Evolutionary conservation across 805 yeast species (phyloP), one percentile per base, ranked within the genome.

Genomic region (Candida boidinii): DNA sequence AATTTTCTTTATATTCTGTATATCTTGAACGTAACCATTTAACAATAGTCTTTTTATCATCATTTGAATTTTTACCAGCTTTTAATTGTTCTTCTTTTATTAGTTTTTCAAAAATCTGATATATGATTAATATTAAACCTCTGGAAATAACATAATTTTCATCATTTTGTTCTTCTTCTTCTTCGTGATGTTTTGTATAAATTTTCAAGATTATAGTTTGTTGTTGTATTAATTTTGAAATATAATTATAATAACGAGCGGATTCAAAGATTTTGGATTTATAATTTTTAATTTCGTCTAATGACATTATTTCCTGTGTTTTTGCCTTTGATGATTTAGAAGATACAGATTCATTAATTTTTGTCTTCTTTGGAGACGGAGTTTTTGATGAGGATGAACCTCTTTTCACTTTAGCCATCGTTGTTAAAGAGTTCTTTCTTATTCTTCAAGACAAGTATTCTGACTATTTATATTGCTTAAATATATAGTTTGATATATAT

Each of bases 11-110:
- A 57, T 62, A 82, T 16, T 59, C 54, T 24, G 67, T 67, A 56
- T 82, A 82, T 35, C 70, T 66, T 30, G 70, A 66, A 35, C 63
- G 62, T 24, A 84, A 53, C 90, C 94, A 83, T 42, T 66, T 63
- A 22, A 68, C 68, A n/a, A 78, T 68, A 13, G 58, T 54, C 39
- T 66, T 65, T 35, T 71, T 68, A 23, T 68, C 76, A 27, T 66
- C 66, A 6, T 53, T 33, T 18, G 48, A 47, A 5, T 41, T 47
- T 27, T 52, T 56, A 11, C 55, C 52, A 17, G 45, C 45, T 40
- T 51, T 54, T 26, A 79, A 48, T 14, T 54, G 48, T 0, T 67
- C 68, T 4, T 62, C 53, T 28, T 62, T 54, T 24, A 72, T 56
- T 19, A 79, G 51, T 23, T 55, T 49, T 35, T 69, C 70, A 48